Evolutionary conservation across 2,329 filamentous ascomycete genomes (phyloP).

Genomic region (Huntiella savannae): DNA sequence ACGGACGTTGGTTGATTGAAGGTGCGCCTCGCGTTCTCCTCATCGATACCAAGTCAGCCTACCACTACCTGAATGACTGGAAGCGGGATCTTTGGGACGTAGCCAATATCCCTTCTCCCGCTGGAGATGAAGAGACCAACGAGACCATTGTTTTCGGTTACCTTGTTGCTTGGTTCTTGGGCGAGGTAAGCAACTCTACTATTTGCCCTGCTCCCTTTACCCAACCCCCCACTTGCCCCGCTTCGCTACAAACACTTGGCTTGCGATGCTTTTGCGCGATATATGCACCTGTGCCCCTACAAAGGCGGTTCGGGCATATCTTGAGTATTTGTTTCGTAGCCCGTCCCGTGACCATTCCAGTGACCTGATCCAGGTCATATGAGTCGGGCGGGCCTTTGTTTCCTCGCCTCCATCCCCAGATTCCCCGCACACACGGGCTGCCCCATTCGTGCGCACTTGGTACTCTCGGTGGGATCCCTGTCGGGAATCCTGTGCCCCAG

Average conservation of each 20-base stretch:
- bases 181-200: constrained; percentile 47
- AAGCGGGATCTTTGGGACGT: constrained; percentile 89
- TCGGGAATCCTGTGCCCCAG: constrained; percentile 11
- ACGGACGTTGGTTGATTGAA: constrained; percentile 94
- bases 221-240: no score
- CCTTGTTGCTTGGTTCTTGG: constrained; percentile 90
- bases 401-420: constrained; percentile 4
- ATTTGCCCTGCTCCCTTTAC: neutral
- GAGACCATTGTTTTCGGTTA: constrained; percentile 97
- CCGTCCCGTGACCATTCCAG: no score
- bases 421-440: neutral
- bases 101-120: constrained; percentile 82
- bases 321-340: no score
- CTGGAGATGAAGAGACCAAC: constrained; percentile 84
- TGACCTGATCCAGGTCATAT: neutral
- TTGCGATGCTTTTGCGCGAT: no score
- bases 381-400: constrained; percentile 8
- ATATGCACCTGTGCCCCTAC: no score
- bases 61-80: constrained; percentile 86
- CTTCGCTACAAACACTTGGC: neutral
- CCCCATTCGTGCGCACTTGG: constrained; percentile 4
- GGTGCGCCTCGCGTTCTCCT: constrained; percentile 84
- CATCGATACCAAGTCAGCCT: constrained; percentile 87
- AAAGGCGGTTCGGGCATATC: no score
- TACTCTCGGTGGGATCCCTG: neutral